Percentiles rank a stretch among this genome's conserved stretches.
phyloP scores from a whole-genome alignment of 495 filamentous ascomycete genomes.

The Neurospora hispaniola region DNA sequence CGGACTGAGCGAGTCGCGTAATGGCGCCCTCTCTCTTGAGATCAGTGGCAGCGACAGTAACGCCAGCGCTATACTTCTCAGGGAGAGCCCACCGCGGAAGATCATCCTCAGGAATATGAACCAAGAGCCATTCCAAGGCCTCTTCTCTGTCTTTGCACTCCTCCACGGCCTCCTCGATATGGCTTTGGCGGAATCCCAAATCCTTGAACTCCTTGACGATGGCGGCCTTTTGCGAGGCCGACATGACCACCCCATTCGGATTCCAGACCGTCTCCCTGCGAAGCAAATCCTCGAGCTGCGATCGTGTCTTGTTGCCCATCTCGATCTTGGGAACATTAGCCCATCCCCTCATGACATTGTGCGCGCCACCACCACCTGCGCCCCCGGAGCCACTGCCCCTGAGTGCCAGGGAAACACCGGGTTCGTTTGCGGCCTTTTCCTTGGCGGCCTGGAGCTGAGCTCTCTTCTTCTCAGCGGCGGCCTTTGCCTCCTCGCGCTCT shows the following conservation, averaged over 20 bases:
- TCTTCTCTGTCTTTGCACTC: constrained; percentile 92
- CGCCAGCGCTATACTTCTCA: constrained; percentile 77
- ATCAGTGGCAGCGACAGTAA: constrained; percentile 72
- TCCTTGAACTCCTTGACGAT: constrained; percentile 64
- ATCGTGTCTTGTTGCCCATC: constrained; percentile 69
- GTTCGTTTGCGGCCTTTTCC: constrained; percentile 51
- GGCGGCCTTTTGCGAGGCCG: constrained; percentile 39
- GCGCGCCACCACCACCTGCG: constrained; percentile 8
- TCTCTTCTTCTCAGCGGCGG: constrained; percentile 59
- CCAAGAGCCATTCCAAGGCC: constrained; percentile 79
- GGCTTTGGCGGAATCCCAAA: constrained; percentile 75
- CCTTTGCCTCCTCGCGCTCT: constrained; percentile 67
- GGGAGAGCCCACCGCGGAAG: constrained; percentile 82
- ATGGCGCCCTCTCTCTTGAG: constrained; percentile 67
- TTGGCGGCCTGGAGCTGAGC: constrained; percentile 49
- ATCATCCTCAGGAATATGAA: constrained; percentile 96
- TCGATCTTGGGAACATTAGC: constrained; percentile 78
- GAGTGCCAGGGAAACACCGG: constrained; percentile 30
- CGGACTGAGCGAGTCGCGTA: constrained; percentile 68
- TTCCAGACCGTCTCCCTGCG: constrained; percentile 79
- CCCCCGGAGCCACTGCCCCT: constrained; percentile 22
- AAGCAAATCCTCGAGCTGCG: constrained; percentile 67
- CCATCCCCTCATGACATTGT: constrained; percentile 60
- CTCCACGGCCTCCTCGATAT: constrained; percentile 77
- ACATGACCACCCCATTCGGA: constrained; percentile 55